Conservation (phyloP, 345 rosid species). For the Eucalyptus shirleyi region DNA sequence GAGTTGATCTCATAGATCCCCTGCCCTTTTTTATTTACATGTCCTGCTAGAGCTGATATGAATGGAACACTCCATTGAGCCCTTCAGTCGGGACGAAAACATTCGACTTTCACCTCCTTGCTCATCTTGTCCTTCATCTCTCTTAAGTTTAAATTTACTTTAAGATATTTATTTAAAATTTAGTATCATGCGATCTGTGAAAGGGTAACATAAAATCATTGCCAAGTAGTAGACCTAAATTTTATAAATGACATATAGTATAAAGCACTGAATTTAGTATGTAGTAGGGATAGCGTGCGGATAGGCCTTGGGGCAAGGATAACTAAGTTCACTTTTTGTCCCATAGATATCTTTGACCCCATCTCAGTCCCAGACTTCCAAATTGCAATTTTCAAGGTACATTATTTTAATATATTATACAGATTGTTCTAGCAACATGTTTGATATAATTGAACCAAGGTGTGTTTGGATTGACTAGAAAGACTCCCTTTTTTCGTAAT, state of each 20-base stretch:
- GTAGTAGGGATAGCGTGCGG: no score
- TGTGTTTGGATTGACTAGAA: no score
- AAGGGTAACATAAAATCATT: not conserved
- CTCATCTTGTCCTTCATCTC: not conserved
- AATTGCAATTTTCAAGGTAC: no score
- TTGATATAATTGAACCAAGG: no score
- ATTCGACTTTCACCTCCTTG: not conserved
- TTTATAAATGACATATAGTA: not conserved
- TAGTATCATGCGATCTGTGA: not conserved
- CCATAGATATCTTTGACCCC: no score
- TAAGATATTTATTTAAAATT: not conserved
- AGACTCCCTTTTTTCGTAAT: no score
- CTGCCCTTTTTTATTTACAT: not conserved
- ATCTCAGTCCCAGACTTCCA: no score
- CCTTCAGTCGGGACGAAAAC: not conserved
- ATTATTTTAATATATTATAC: no score
- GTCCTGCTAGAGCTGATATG: not conserved
- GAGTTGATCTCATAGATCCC: not conserved
- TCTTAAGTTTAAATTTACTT: not conserved
- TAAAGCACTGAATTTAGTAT: no score
- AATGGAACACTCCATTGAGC: not conserved
- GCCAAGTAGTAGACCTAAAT: not conserved
- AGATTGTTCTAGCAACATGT: no score
- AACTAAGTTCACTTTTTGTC: no score
- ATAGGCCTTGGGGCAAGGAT: no score